Conservation (phyloP, 768 basidiomycete genomes). For the Psilocybe cubensis region DNA sequence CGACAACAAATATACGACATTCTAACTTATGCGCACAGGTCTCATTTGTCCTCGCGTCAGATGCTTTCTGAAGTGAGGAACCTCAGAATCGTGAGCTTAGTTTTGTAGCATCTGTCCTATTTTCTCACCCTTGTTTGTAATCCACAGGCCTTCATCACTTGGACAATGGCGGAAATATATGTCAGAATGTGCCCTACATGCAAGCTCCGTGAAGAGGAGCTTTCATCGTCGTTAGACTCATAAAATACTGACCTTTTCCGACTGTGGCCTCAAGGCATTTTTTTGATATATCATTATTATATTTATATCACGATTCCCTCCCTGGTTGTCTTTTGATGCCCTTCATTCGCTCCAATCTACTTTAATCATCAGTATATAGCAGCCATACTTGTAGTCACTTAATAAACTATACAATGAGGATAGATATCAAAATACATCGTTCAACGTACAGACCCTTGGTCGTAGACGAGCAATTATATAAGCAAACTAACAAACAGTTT, state of each 20-base stretch:
- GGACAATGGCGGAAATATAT: slow-evolving; percentile 77
- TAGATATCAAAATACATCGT: background rate
- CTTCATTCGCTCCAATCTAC: background rate
- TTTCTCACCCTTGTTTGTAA: background rate
- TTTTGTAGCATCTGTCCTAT: background rate
- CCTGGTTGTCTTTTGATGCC: background rate
- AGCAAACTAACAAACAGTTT: background rate
- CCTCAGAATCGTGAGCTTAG: slow-evolving; percentile 59
- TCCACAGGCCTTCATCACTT: slow-evolving; percentile 62
- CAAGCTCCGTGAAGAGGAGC: slow-evolving; percentile 24
- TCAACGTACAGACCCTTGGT: background rate
- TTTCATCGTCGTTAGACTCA: slow-evolving; percentile 5
- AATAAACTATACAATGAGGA: background rate
- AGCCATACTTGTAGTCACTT: background rate
- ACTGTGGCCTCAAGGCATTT: background rate
- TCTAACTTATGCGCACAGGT: slow-evolving; percentile 65
- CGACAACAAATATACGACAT: slow-evolving; percentile 71
- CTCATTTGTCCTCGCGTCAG: slow-evolving; percentile 53
- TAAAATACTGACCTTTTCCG: slow-evolving; percentile 4
- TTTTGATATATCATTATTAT: slow-evolving; percentile 3
- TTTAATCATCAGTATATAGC: background rate
- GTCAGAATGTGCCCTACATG: slow-evolving; percentile 60
- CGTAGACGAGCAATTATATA: background rate
- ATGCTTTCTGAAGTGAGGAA: slow-evolving; percentile 61
- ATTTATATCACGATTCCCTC: background rate